Percentiles rank a stretch among this genome's conserved stretches.
These are phyloP conservation scores for Cercis canadensis DNA, from an alignment of 306 rosid species.

Conservation along the genomic window DNA sequence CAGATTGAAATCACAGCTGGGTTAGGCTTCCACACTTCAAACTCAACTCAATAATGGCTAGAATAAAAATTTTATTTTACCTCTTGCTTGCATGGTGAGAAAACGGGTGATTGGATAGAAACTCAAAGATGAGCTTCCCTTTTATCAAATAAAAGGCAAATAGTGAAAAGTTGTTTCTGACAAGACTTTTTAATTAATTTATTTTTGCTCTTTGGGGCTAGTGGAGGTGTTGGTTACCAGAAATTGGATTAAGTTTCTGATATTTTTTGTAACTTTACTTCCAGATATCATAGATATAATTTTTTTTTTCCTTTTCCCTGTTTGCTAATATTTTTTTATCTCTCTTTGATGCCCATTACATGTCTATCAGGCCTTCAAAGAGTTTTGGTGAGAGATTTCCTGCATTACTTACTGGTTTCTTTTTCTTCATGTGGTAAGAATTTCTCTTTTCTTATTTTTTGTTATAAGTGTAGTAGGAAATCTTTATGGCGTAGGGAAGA, in stretches of 20 bases:
- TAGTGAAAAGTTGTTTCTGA: neutral
- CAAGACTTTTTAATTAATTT: neutral
- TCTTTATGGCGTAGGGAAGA: neutral
- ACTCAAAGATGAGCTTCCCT: neutral
- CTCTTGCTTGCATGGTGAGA: constrained; percentile 33
- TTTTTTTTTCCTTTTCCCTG: neutral
- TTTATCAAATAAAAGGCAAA: neutral
- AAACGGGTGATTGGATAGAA: neutral
- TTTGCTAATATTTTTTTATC: constrained; percentile 8
- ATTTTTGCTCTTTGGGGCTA: neutral
- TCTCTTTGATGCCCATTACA: constrained; percentile 26
- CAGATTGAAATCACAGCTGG: constrained; percentile 50
- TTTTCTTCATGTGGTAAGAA: constrained; percentile 79
- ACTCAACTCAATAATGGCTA: neutral
- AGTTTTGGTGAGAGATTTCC: constrained; percentile 65
- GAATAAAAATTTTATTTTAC: neutral
- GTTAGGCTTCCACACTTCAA: constrained; percentile 39
- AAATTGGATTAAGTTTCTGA: neutral
- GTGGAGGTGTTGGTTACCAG: neutral
- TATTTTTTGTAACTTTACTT: neutral
- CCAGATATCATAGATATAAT: neutral
- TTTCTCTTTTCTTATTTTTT: neutral
- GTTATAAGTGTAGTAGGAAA: neutral
- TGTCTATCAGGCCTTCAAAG: constrained; percentile 49
- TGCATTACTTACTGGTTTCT: constrained; percentile 68